Conservation (phyloP, 805 yeast genomes). For the Wickerhamiella lipophila region DNA sequence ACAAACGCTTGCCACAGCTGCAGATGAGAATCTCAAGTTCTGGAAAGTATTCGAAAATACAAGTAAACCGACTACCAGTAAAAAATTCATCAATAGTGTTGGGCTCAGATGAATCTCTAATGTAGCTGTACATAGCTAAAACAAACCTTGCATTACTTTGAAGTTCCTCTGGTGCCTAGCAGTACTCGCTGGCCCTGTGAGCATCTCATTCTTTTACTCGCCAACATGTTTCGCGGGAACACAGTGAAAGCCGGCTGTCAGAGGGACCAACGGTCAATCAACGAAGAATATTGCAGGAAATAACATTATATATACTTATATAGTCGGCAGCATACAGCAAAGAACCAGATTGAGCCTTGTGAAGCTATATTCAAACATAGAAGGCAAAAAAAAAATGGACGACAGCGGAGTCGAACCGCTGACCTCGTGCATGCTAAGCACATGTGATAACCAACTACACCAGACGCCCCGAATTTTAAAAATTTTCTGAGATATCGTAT, state of each 20-base stretch:
- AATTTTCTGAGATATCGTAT: too few species aligned
- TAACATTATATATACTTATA: too few species aligned
- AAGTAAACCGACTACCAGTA: neutral
- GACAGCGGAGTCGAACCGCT: slow-evolving; percentile 17
- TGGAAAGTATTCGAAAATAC: slow-evolving; percentile 71
- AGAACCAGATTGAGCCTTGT: too few species aligned
- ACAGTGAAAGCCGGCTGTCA: too few species aligned
- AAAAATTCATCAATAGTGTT: neutral
- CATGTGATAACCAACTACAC: slow-evolving; percentile 18
- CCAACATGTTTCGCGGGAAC: too few species aligned
- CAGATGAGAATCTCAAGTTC: slow-evolving; percentile 91
- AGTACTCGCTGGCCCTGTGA: too few species aligned
- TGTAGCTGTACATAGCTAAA: neutral
- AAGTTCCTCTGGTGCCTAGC: too few species aligned
- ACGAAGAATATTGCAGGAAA: too few species aligned
- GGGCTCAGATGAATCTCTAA: neutral
- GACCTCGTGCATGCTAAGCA: slow-evolving; percentile 18
- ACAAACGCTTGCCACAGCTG: slow-evolving; percentile 83
- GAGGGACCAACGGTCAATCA: too few species aligned
- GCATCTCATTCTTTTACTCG: too few species aligned
- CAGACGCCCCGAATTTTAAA: slow-evolving; percentile 13
- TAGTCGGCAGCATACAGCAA: too few species aligned
- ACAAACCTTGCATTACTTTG: neutral
- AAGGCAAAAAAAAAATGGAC: slow-evolving; percentile 10
- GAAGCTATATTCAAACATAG: too few species aligned